Base-by-base conservation (phyloP, 768 basidiomycete genomes). In the Lentinus tigrinus region DNA sequence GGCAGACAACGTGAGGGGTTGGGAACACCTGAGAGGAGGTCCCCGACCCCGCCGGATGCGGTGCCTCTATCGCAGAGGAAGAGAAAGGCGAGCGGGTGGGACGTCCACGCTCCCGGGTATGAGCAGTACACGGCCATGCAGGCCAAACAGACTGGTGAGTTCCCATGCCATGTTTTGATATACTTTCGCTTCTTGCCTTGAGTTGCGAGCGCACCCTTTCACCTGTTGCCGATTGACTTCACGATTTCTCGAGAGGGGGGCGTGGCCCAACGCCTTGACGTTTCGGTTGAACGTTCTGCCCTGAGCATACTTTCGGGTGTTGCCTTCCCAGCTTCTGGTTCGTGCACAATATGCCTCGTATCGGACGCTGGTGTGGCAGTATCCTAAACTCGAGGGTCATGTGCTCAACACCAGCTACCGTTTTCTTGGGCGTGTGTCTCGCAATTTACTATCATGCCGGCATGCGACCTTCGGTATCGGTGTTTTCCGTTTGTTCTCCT, bases 111-210 rank as follows among this genome's bases (percentile, higher is more conserved):
- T 17, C 90, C 92, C 3, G 95, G 95, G 4, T 98, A 97, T 63
- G 96, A 98, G 68, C 91, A 91, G 65, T 93, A 97, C 66, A 89
- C 88, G 4, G 94, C 96, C 16, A 82, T 94, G 79, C 95, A 98
- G 71, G 97, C 97, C n/a, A 99, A 99, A 74, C 90, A 94, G 76
- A 98, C 95, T 42, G 97, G 96, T 93, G 63, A 56, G 72, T 63
- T 34, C 21, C 21, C 43, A 46, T 46, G 43, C 24, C 43, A 24
- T 23, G 5, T 23, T 46, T 28, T 48, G 23, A 48, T 31, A n/a
- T 14, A 16, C 16, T n/a, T 48, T 28, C 47, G 47, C 13, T 17
- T 19, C 47, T 31, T 34, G 31, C 47, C 14, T 28, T 19, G 43
- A 46, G 21, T 13, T 23, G 43, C 43, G 24, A 46, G 19, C 43